Evolutionary conservation across 2,329 filamentous ascomycete species (phyloP), one percentile per base, ranked within the genome.

Genomic region (Fusarium falciforme): DNA sequence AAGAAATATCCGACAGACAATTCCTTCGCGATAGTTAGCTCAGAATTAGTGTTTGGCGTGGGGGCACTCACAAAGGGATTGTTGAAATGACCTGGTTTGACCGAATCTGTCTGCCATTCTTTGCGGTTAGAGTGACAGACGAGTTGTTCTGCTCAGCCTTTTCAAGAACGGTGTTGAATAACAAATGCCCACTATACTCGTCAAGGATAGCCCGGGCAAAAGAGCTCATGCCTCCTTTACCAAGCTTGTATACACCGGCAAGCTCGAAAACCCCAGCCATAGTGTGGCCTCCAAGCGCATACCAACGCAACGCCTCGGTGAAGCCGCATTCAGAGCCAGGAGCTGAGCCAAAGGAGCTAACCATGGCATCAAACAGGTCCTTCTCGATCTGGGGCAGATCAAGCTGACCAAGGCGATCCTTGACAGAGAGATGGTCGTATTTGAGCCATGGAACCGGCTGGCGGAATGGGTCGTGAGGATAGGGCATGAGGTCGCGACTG

Each of bases 401-500:
- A 6, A 82, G 60, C 42, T 77, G 70, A 17, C 80, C 78, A 0
- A 84, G 64, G 0, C 82, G 77, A 2, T 82, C 78, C 27, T 75
- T 68, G 1, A 79, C 76, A 1, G 63, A 78, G 5, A 83, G 66
- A 59, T 67, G 17, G 5, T 77, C 75, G 9, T 77, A 77, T 42
- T 71, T 68, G 11, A 7, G 73, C 81, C 81, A 83, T 0, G 66
- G 64, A 0, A 73, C 72, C 0, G 80, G 78, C 11, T 73, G 68
- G 5, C 79, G 75, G 8, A 78, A 68, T 1, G 80, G 77, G 14
- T 82, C 80, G 55, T 82, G 79, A 0, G 83, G 82, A 47, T 77
- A 84, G 0, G 82, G 82, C 80, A 83, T 83, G 2, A 83, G 49
- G 0, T 78, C 68, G 5, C 78, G 70, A 40, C 80, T 80, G 9